Conservation (phyloP, 2,329 filamentous ascomycete genomes). For the Diplodia seriata region DNA sequence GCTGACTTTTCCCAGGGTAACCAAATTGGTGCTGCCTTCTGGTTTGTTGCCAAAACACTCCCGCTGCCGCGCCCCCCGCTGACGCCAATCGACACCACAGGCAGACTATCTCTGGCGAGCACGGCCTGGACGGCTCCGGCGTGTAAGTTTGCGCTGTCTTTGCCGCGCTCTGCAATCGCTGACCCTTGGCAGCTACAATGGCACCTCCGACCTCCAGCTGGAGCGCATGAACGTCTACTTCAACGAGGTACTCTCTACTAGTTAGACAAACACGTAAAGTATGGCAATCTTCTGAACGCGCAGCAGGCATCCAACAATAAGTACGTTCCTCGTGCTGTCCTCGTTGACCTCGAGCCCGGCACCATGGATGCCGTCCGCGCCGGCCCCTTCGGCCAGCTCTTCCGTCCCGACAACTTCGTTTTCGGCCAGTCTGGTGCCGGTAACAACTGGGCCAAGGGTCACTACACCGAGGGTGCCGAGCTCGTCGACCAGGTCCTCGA, state of each 20-base stretch:
- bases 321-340: slow-evolving; percentile 98
- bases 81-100: slow-evolving; percentile 39
- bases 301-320: slow-evolving; percentile 92
- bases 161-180: slow-evolving; percentile 36
- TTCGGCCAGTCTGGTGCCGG: slow-evolving; percentile 99
- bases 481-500: slow-evolving; percentile 98
- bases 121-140: slow-evolving; percentile 96
- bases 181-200: slow-evolving; percentile 76
- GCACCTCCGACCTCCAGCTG: slow-evolving; percentile 96
- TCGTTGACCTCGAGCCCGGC: slow-evolving; percentile 98
- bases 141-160: slow-evolving; percentile 70
- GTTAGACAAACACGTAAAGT: slow-evolving; percentile 32
- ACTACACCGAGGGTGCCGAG: slow-evolving; percentile 99
- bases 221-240: slow-evolving; percentile 99
- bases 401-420: slow-evolving; percentile 99
- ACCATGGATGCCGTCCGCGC: slow-evolving; percentile 99
- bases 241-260: slow-evolving; percentile 71
- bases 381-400: slow-evolving; percentile 97
- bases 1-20: slow-evolving; percentile 75
- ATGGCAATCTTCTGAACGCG: slow-evolving; percentile 40
- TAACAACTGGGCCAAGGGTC: slow-evolving; percentile 99
- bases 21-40: slow-evolving; percentile 99
- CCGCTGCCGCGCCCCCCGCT: slow-evolving; percentile 33
- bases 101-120: slow-evolving; percentile 69
- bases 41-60: slow-evolving; percentile 62